Percentiles rank a stretch among this genome's conserved stretches.
phyloP scores from a whole-genome alignment of 1,284 basidiomycete species.

The Naganishia cerealis region DNA sequence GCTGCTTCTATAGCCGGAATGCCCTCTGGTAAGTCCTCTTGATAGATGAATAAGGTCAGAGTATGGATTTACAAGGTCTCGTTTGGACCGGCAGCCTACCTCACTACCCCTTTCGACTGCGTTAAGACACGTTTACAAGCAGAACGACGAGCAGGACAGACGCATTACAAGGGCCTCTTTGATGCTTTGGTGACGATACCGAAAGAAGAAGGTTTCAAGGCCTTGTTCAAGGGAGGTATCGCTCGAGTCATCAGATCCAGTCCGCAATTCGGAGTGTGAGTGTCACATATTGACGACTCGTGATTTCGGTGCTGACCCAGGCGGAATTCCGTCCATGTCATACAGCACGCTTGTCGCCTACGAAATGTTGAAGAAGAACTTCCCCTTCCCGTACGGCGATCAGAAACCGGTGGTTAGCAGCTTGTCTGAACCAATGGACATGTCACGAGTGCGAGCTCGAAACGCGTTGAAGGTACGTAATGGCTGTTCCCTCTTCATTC shows the following conservation, averaged over 20 bases:
- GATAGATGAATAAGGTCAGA: slow-evolving; percentile 58
- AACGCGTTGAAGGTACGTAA: slow-evolving; percentile 76
- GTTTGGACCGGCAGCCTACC: slow-evolving; percentile 30
- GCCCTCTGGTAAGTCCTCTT: slow-evolving; percentile 60
- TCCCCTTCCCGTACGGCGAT: slow-evolving; percentile 65
- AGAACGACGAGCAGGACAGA: slow-evolving; percentile 90
- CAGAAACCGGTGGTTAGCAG: slow-evolving; percentile 57
- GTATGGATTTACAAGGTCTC: neutral
- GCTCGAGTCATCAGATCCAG: slow-evolving; percentile 76
- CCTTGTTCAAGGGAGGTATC: slow-evolving; percentile 92
- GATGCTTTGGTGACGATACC: slow-evolving; percentile 91
- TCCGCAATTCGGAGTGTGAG: slow-evolving; percentile 52
- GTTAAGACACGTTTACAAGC: slow-evolving; percentile 98
- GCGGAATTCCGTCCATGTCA: slow-evolving; percentile 41
- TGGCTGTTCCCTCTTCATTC: slow-evolving; percentile 49
- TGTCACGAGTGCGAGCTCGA: slow-evolving; percentile 80
- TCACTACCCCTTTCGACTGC: slow-evolving; percentile 62
- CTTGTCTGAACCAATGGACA: slow-evolving; percentile 69
- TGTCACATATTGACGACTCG: neutral
- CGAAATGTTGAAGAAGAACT: slow-evolving; percentile 71
- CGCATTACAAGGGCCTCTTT: slow-evolving; percentile 82
- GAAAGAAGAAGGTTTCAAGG: slow-evolving; percentile 59
- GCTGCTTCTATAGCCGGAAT: slow-evolving; percentile 67
- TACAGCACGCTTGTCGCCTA: slow-evolving; percentile 89
- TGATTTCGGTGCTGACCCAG: slow-evolving; percentile 27